Conservation (phyloP, 805 yeast genomes). For the Kodamaea restingae region DNA sequence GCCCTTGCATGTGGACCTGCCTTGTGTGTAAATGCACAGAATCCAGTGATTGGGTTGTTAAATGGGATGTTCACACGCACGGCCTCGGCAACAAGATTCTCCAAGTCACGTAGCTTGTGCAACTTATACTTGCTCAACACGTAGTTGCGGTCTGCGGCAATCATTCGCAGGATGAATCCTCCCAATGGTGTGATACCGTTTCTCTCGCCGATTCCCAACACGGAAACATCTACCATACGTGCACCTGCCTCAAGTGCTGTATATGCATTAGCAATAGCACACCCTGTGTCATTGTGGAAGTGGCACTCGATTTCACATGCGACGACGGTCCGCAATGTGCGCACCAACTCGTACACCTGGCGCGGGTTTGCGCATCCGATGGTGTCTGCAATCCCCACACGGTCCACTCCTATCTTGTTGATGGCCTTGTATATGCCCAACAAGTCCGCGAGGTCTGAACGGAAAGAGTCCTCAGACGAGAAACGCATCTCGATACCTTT, state of each 20-base stretch:
- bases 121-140: slow-evolving; percentile 55
- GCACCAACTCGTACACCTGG: slow-evolving; percentile 57
- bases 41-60: slow-evolving; percentile 61
- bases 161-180: slow-evolving; percentile 62
- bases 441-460: slow-evolving; percentile 58
- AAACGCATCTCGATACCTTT: slow-evolving; percentile 58
- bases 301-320: slow-evolving; percentile 59
- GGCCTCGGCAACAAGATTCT: slow-evolving; percentile 55
- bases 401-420: slow-evolving; percentile 56
- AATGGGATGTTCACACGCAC: slow-evolving; percentile 58
- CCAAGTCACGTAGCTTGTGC: slow-evolving; percentile 53
- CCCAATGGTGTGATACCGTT: slow-evolving; percentile 61
- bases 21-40: slow-evolving; percentile 62
- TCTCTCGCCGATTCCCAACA: slow-evolving; percentile 61
- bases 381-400: slow-evolving; percentile 63
- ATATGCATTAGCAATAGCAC: slow-evolving; percentile 61
- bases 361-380: slow-evolving; percentile 64
- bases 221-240: slow-evolving; percentile 54
- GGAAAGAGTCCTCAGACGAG: slow-evolving; percentile 56
- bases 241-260: slow-evolving; percentile 64
- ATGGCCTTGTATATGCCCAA: slow-evolving; percentile 58
- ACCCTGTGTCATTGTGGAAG: slow-evolving; percentile 62
- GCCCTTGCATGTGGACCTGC: slow-evolving; percentile 65
- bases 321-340: slow-evolving; percentile 54
- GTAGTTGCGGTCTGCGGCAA: slow-evolving; percentile 56